Evolutionary conservation across 495 filamentous ascomycete genomes (phyloP), one percentile per base, ranked within the genome.

Genomic region (Lichina pygmaea): DNA sequence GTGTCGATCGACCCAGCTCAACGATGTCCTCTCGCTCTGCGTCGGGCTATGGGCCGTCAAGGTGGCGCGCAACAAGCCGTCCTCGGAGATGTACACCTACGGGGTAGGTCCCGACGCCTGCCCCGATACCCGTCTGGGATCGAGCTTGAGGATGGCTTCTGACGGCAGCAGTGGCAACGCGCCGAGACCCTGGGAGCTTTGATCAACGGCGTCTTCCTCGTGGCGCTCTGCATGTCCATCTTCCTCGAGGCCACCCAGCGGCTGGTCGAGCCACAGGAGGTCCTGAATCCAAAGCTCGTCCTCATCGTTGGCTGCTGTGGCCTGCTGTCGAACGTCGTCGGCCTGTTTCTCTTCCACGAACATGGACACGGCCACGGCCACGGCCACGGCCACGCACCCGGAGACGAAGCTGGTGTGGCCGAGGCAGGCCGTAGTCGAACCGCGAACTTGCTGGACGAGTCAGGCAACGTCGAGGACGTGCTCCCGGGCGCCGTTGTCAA

Each of bases 151-250:
- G 24, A 24, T 4, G 24, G 24, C 24, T 1, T 24, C 24, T 24
- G 24, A 24, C 24, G 24, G 55, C 46, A 62, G 31, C 52, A 86
- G 68, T 97, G 85, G 83, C 77, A 94, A 68, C 80, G 91, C 41
- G 89, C 89, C n/a, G 89, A 97, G 66, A 93, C 92, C 13, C 69
- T 97, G 7, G 89, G 89, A 55, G 89, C 89, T 13, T 68, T 93
- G 43, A 76, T 94, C 54, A 97, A 97, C 53, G 89, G 91, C 46
- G 86, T 95, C 3, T 97, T 97, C 61, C 66, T 97, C 41, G 84
- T 97, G 52, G 89, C 89, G 0, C 68, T 97, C 13, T 95, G 91
- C 61, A 62, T 95, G 38, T 84, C 86, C 4, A 97, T 97, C 53
- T 83, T 95, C 55, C 68, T 97, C 45, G 89, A 97, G 57, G 89